phyloP scores from a whole-genome alignment of 202 grass and related monocot genomes.

The Panicum hallii region DNA sequence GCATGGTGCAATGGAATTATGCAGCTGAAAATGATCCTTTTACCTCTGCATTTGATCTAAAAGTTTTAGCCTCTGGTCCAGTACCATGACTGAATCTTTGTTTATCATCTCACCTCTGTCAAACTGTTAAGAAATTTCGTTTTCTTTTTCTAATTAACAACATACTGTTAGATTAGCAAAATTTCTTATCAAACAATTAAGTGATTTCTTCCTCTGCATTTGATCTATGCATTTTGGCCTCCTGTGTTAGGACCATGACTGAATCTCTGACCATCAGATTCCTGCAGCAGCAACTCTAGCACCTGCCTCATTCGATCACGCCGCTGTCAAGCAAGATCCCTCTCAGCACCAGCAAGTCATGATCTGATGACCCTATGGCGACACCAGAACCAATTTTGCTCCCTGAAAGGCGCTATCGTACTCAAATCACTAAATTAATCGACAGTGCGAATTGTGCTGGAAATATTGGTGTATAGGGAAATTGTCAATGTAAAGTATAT shows the following conservation, averaged over 20 bases:
- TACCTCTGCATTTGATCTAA: background rate
- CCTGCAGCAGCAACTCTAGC: conserved; percentile 52
- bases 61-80: background rate
- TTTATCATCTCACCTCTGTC: background rate
- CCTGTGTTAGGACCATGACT: conserved; percentile 36
- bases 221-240: background rate
- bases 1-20: background rate
- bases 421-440: conserved; percentile 1
- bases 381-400: conserved; percentile 9
- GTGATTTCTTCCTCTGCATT: background rate
- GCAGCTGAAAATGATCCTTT: background rate
- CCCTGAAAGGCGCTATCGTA: conserved; percentile 15
- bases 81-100: background rate
- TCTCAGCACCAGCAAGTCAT: conserved; percentile 38
- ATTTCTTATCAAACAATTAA: background rate
- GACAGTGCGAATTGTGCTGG: conserved; percentile 1
- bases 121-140: background rate
- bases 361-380: conserved; percentile 27
- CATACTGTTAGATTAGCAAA: background rate
- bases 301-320: conserved; percentile 23
- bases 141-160: background rate
- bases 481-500: conserved; percentile 55
- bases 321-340: background rate
- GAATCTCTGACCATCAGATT: conserved; percentile 54
- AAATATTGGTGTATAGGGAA: conserved; percentile 45